Base-by-base conservation (phyloP, 306 rosid genomes). In the Prinsepia uniflora region DNA sequence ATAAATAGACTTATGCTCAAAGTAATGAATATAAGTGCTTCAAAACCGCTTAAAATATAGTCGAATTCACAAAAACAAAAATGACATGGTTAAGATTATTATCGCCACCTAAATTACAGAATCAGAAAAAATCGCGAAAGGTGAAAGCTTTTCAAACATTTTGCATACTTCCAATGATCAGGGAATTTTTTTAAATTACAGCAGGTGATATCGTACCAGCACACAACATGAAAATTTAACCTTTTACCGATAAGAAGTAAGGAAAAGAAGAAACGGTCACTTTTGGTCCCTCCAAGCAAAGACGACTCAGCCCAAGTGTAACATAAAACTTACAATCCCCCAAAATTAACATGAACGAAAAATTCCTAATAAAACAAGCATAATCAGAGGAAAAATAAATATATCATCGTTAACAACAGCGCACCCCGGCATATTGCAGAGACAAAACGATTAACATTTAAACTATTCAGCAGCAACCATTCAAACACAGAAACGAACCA, bases 351-450 rank as follows among this genome's bases (percentile, higher is more conserved):
- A 75, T 17, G 34, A 12, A 47, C 59, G 78, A 43, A 18, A 22
- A 13, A 57, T 46, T 10, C 10, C 12, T 17, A 73, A 45, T 24
- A 42, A 24, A 20, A 18, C 71, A 63, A 46, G 20, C 6, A 17
- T 10, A 55, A 45, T 44, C 53, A 67, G 34, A 65, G 11, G 66
- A 68, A 62, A 62, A 0, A 63, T 58, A 45, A 17, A 50, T 62
- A 43, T 22, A 73, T 40, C 61, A 74, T 60, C 79, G 53, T 57
- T 79, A 72, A 67, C 58, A 58, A 30, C 63, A 54, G 53, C 58
- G 68, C 36, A 5, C 68, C 65, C 55, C 50, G 61, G 17, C 58
- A 59, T 17, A 59, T 22, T 70, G 43, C 47, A 15, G 44, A 48
- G 14, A 15, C 43, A 20, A 71, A 67, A 49, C 67, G 14, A 56